Evolutionary conservation across 805 yeast species (phyloP), one percentile per base, ranked within the genome.

Genomic region (Ogataea parapolymorpha): DNA sequence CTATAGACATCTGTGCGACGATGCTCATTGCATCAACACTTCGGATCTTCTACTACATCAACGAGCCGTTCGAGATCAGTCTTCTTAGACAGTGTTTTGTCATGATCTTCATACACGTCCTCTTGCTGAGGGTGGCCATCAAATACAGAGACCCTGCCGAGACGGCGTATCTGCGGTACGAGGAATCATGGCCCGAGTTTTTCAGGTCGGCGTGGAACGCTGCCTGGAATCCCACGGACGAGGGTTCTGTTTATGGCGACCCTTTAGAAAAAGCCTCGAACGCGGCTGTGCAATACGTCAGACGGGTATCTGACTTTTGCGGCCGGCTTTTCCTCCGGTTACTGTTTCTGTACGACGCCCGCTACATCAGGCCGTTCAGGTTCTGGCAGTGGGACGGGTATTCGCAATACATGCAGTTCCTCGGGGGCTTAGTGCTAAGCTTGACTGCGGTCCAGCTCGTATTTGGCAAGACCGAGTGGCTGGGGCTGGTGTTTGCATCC

Each of bases 1-100:
- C 95, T 5, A 69, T 88, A n/a, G 97, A 90, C 62, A 85, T 90
- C 9, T 90, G 96, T 63, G 90, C 88, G 6, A 86, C 95, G 6
- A 88, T 90, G 95, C 59, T 89, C 46, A 70, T 87, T 48, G 82
- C 95, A 1, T 75, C 88, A 30, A 75, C 80, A 5, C 64, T 88
- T 33, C 70, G 95, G 49, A 80, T 89, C 20, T 77, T 79, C 41
- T 89, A 86, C 66, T 90, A 83, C 66, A 61, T 83, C 46, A 80
- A 86, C 36, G 75, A 81, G 33, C 95, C 95, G 0, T 89, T 82
- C 58, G 96, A 89, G 59, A 61, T 75, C n/a, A 77, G 95, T 2
- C 63, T 89, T 30, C 67, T 89, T 31, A 66, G 91, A 46, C 97
- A 90, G 58, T 79, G 93, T 26, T 54, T 84, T 30, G 77, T 86